Conservation (phyloP, 768 basidiomycete species). For the Suillus cothurnatus region DNA sequence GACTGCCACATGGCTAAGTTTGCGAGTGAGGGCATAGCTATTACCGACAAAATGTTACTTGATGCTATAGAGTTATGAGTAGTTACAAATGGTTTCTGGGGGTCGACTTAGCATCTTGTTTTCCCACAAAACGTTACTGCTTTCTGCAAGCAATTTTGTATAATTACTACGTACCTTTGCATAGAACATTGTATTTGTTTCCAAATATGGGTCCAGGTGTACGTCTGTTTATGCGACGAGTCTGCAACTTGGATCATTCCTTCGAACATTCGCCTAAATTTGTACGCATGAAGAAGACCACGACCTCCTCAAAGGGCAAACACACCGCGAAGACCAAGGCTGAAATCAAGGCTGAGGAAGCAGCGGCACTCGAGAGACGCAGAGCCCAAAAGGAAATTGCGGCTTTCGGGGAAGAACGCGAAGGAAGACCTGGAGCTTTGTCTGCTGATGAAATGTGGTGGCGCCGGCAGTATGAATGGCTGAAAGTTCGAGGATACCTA, state of each 20-base stretch:
- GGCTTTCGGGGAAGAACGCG: background rate
- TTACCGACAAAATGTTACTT: too few species aligned
- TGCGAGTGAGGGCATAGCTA: too few species aligned
- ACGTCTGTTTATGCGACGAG: conserved; percentile 9
- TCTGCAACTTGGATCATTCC: background rate
- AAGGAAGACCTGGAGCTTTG: conserved; percentile 3
- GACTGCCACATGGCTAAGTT: too few species aligned
- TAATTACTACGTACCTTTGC: too few species aligned
- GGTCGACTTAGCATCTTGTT: background rate
- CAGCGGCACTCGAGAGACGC: background rate
- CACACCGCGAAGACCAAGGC: background rate
- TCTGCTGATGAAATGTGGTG: conserved; percentile 12
- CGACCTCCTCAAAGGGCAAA: too few species aligned
- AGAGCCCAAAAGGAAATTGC: background rate
- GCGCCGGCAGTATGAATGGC: conserved; percentile 31
- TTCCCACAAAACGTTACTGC: too few species aligned
- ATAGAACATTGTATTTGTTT: conserved; percentile 9
- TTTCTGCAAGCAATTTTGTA: too few species aligned
- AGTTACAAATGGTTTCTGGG: background rate
- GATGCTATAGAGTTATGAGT: too few species aligned
- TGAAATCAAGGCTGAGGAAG: background rate
- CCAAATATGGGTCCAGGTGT: conserved; percentile 15
- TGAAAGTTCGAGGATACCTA: conserved; percentile 31
- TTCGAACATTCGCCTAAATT: background rate
- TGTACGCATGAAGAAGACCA: background rate